Evolutionary conservation across 352 stramenopile genomes (phyloP), one percentile per base, ranked within the genome.

Genomic region (Pythium insidiosum): DNA sequence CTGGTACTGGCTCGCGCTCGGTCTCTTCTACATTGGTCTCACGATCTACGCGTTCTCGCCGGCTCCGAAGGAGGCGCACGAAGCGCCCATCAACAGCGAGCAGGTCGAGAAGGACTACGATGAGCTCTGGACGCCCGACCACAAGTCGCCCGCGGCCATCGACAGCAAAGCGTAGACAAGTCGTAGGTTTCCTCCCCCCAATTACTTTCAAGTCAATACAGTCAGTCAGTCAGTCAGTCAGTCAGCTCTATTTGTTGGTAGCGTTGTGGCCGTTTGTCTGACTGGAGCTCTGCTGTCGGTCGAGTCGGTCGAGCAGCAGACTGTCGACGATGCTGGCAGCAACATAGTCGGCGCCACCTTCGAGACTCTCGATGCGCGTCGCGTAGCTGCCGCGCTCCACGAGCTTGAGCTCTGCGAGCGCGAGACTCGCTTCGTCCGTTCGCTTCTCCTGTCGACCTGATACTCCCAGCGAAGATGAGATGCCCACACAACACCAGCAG

Each of bases 261-360:
- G n/a, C n/a, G n/a, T n/a, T n/a, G n/a, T n/a, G n/a, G n/a, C n/a
- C n/a, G n/a, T n/a, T n/a, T n/a, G n/a, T n/a, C n/a, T n/a, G n/a
- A n/a, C n/a, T n/a, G n/a, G n/a, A n/a, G n/a, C n/a, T n/a, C n/a
- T n/a, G n/a, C n/a, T n/a, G n/a, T n/a, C n/a, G n/a, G n/a, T 46
- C 47, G 10, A 49, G 16, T 4, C 31, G 49, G 24, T 84, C 59
- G 4, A 89, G 60, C 28, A 89, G 44, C 26, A 89, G 50, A 33
- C 72, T 89, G 53, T 87, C 77, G 50, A 89, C 75, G 33, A 89
- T 84, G 39, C 74, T 88, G 9, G 77, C 65, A 2, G 77, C 73
- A n/a, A 89, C 73, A 46, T 89, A 89, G 62, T 89, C 77, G 3
- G 77, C 77, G 18, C 77, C 77, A 45, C 77, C 77, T 44, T 89